Percentiles rank a stretch among this genome's conserved stretches.
phyloP scores from a whole-genome alignment of 306 rosid species.

The Mimosa bimucronata region DNA sequence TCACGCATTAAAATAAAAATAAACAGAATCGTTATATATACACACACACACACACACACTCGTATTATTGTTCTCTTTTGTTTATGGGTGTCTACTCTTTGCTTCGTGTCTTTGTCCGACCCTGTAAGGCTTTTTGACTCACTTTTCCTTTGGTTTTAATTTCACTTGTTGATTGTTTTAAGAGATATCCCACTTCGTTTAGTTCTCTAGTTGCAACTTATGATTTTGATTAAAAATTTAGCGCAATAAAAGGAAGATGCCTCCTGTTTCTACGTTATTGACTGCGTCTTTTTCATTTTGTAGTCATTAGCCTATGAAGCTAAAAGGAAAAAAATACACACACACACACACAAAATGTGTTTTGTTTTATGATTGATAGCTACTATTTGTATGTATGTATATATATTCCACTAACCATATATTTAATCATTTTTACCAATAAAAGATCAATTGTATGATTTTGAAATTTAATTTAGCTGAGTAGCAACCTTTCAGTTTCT shows the following conservation, averaged over 20 bases:
- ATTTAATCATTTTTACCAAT: background rate
- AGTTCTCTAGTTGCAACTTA: slow-evolving; percentile 41
- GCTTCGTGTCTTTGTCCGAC: too few species aligned
- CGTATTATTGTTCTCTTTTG: too few species aligned
- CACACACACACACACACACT: too few species aligned
- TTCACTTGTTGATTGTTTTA: too few species aligned
- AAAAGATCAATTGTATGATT: background rate
- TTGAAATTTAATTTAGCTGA: background rate
- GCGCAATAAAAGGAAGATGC: slow-evolving; percentile 53
- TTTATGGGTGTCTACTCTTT: too few species aligned
- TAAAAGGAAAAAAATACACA: too few species aligned
- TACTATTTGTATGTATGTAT: too few species aligned
- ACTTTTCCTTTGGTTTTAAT: too few species aligned
- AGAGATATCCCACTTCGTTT: slow-evolving; percentile 39
- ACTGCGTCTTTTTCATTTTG: slow-evolving; percentile 44
- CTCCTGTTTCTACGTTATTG: slow-evolving; percentile 52
- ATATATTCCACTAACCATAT: background rate
- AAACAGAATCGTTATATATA: too few species aligned
- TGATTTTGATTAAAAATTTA: slow-evolving; percentile 42
- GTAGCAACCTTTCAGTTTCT: background rate
- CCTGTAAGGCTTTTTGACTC: too few species aligned
- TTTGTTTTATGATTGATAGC: slow-evolving; percentile 34
- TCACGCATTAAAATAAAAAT: too few species aligned
- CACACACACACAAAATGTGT: too few species aligned
- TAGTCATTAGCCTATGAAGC: slow-evolving; percentile 21